Conservation (phyloP, 352 stramenopile genomes). For the Globisporangium megalacanthum region DNA sequence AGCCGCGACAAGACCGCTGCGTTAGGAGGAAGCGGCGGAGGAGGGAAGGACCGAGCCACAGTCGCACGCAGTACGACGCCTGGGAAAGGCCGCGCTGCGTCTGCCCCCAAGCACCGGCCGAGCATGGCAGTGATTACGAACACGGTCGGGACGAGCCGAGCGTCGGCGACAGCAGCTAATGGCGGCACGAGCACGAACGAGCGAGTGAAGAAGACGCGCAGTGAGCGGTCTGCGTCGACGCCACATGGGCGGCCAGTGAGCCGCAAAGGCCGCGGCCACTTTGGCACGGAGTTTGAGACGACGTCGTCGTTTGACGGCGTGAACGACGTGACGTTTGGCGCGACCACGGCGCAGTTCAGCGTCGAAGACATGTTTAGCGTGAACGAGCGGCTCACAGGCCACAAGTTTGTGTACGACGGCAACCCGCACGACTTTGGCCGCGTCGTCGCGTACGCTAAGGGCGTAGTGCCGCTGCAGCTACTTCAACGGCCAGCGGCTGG, state of each 20-base stretch:
- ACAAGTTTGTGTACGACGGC: slow-evolving; percentile 93
- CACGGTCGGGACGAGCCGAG: slow-evolving; percentile 5
- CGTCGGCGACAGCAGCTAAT: not conserved
- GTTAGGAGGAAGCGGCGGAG: not conserved
- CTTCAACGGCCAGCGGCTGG: slow-evolving; percentile 33
- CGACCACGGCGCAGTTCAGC: slow-evolving; percentile 66
- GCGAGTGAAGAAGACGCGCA: slow-evolving; percentile 28
- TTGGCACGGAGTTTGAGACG: slow-evolving; percentile 79
- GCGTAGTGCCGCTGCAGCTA: slow-evolving; percentile 31
- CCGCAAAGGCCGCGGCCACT: slow-evolving; percentile 59
- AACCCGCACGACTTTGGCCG: slow-evolving; percentile 93
- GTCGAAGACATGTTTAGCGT: slow-evolving; percentile 95
- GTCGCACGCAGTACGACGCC: slow-evolving; percentile 20
- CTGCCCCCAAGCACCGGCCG: slow-evolving; percentile 68
- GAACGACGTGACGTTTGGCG: slow-evolving; percentile 86
- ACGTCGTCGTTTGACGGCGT: slow-evolving; percentile 81
- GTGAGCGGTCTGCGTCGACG: slow-evolving; percentile 67
- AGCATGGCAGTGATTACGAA: slow-evolving; percentile 30
- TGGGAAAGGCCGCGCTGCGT: slow-evolving; percentile 57
- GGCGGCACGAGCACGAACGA: slow-evolving; percentile 4
- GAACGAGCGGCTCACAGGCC: slow-evolving; percentile 89
- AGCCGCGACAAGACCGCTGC: slow-evolving; percentile 47
- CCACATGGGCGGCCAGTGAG: slow-evolving; percentile 44
- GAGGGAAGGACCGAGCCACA: slow-evolving; percentile 37
- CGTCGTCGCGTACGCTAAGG: slow-evolving; percentile 22